Evolutionary conservation across 805 yeast species (phyloP).

Genomic region (Komagataella pastoris): DNA sequence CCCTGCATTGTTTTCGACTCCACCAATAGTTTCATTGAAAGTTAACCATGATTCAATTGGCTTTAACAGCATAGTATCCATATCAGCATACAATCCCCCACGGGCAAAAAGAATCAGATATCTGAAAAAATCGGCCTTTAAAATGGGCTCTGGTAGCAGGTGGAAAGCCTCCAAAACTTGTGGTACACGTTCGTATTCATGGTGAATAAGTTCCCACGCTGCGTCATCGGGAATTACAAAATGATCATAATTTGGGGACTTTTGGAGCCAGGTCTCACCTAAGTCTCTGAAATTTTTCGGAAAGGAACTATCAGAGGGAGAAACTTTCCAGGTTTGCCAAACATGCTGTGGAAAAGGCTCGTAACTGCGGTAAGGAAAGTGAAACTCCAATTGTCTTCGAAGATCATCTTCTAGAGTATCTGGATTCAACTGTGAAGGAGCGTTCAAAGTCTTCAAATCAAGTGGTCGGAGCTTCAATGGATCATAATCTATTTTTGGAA

Average conservation of each 20-base stretch:
- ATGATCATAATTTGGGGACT: constrained; percentile 49
- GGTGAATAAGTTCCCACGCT: constrained; percentile 34
- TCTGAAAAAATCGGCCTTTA: constrained; percentile 90
- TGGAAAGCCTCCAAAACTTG: constrained; percentile 64
- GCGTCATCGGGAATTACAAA: constrained; percentile 58
- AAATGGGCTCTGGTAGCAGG: constrained; percentile 63
- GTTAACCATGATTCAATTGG: constrained; percentile 72
- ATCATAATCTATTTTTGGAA: not conserved
- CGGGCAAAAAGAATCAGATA: constrained; percentile 77
- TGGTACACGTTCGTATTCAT: constrained; percentile 60
- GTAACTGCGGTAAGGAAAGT: constrained; percentile 62
- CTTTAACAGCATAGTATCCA: constrained; percentile 71
- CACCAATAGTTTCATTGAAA: constrained; percentile 13
- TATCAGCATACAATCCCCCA: constrained; percentile 89
- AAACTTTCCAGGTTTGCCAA: constrained; percentile 93
- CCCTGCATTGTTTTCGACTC: constrained; percentile 35
- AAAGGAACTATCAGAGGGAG: constrained; percentile 39
- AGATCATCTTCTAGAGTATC: constrained; percentile 12
- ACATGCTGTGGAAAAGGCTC: constrained; percentile 62
- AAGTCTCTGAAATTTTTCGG: constrained; percentile 36
- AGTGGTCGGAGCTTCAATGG: not conserved
- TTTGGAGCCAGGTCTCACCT: constrained; percentile 49
- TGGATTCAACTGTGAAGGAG: not conserved
- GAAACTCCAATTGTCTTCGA: constrained; percentile 49
- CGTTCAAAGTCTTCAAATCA: not conserved